Base-by-base conservation (phyloP, 2,329 filamentous ascomycete genomes). In the Alternaria angustiovoidea region DNA sequence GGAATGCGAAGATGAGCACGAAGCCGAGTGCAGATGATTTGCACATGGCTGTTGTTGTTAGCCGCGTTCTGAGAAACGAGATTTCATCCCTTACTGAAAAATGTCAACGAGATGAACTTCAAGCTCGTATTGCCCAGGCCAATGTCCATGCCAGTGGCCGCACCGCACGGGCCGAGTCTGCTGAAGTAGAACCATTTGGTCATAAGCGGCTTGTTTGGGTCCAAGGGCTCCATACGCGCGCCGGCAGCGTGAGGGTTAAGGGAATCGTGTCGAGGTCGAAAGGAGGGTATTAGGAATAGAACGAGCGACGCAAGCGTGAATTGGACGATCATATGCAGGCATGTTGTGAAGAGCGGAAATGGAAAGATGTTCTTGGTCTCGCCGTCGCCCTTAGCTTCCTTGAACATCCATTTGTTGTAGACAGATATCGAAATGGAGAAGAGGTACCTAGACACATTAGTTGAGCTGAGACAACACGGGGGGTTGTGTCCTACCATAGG, bases 341-440 rank as follows among this genome's bases (percentile, higher is more conserved):
- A 92, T 4, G 95, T 99, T 11, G 94, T 97, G 80, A 98, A 98
- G 51, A 99, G 86, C 39, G 95, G 95, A 73, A 95, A 98, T 52
- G 92, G 89, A 77, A 99, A 99, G 79, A 97, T 90, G 68, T 78
- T 75, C 56, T 73, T 61, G 8, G 73, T 59, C 57, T 76, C 65
- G 54, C 76, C 75, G 61, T 77, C 76, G 51, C 66, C 75, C 54
- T 71, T 73, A 20, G 77, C 75, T 51, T 90, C 86, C 63, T 90
- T 86, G 81, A 99, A 98, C 94, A 99, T 98, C 95, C 95, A 98
- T 82, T 97, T 98, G 86, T 99, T 99, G 84, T 98, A 99, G 90
- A 78, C 74, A 43, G 76, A 78, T 43, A 78, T 97, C 51, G 92
- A 93, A 66, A 98, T 86, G 18, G 94, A 97, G 80, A 98, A 98